Evolutionary conservation across 2,329 filamentous ascomycete genomes (phyloP), one percentile per base, ranked within the genome.

Genomic region (Penicillium thymicola): DNA sequence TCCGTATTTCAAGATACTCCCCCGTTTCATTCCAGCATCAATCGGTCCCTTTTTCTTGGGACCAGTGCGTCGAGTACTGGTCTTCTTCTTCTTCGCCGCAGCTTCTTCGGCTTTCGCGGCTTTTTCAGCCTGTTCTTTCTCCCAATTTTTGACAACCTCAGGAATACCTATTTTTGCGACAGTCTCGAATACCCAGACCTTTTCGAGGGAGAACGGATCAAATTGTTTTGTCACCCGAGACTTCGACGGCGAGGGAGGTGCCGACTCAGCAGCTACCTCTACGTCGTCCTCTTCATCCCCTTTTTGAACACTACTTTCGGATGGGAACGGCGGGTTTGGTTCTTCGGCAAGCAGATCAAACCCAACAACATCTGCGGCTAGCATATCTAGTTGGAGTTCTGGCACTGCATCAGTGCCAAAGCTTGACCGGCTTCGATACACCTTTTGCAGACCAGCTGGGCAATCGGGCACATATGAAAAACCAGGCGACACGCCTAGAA

Each of bases 361-460:
- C 0, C 86, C 85, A 2, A 96, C 90, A 16, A 97, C 81, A 30
- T 89, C 82, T 2, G 85, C 80, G 0, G 94, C 94, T 5, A 87
- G 79, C 67, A 89, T 95, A 2, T 89, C 86, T 23, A 97, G 75
- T 7, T 93, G 87, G 10, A 97, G 72, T 70, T 97, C 93, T 2
- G 86, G 81, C 5, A 86, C 85, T 1, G 82, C 85, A 68, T 95
- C 93, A 0, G 88, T 92, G 51, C 84, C 87, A 42, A 85, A 82
- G 72, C 95, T 92, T 6, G 78, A 79, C 56, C 93, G 81, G 47
- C 82, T 83, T 5, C 82, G 86, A 51, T 86, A 85, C 9, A 97
- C 85, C 1, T 81, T 82, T 54, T 82, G 83, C 23, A 96, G 79
- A 14, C 90, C 73, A 6, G 55, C 78, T 67, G 70, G 85, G 75